Base-by-base conservation (phyloP, 257 asterid species). In the Jaltomata sinuosa region DNA sequence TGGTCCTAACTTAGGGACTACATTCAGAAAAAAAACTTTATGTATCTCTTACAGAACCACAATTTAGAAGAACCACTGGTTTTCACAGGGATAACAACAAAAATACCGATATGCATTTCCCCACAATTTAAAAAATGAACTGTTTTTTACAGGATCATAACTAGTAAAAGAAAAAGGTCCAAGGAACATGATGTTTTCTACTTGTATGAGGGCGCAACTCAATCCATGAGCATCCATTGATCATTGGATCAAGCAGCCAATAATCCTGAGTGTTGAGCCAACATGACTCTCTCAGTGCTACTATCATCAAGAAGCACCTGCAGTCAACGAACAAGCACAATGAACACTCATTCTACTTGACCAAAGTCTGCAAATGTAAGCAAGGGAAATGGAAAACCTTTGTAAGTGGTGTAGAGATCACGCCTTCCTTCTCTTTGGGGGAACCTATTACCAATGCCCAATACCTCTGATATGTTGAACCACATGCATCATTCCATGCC, bases 141-240 rank as follows among this genome's bases (percentile, higher is more conserved):
- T 12, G n/a, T 22, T 12, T 6, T 72, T 74, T n/a, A 27, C 40
- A 4, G 54, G 80, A 40, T 40, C 53, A 71, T 72, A n/a, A 65
- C 6, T 65, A 65, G 15, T 32, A 76, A 76, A 14, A 47, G 25
- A 54, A 50, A 18, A 65, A 34, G 80, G 72, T 85, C 12, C 69
- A 76, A 14, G 5, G 59, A 82, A 94, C 98, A 97, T 94, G 99
- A 91, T 96, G 99, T 90, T 93, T 96, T 79, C 95, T 87, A 86
- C 92, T 92, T 8, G 99, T 96, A 65, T 47, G 94, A 1, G 98
- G 98, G 67, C 90, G 80, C 87, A 96, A 81, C 84, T 96, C 99
- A 50, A 96, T 93, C 98, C 98, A 96, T 15, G 98, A 94, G 85
- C 99, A 96, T 47, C 99, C 98, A 78, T 94, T 96, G 87, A 94